A percentile compares a stretch with the other conserved stretches of the same genome.
phyloP scores from a whole-genome alignment of 345 rosid genomes.

The Conringia planisiliqua region DNA sequence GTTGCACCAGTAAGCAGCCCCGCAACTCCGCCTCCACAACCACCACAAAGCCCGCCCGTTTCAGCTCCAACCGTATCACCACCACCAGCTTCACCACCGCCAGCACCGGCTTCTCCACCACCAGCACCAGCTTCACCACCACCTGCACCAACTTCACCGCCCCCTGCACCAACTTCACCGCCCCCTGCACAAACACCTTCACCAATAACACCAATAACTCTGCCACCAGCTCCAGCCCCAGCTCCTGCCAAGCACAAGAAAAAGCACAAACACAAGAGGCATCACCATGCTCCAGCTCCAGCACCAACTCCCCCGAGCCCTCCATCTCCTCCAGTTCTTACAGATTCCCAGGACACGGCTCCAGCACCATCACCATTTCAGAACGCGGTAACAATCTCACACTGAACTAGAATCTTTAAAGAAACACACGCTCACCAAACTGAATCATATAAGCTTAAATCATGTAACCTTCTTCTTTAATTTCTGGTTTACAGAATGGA shows the following conservation, averaged over 20 bases:
- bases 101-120: slow-evolving; percentile 40
- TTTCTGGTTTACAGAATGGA: slow-evolving; percentile 53
- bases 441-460: neutral
- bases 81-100: slow-evolving; percentile 46
- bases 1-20: slow-evolving; percentile 64
- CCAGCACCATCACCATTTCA: slow-evolving; percentile 83
- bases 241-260: slow-evolving; percentile 63
- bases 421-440: neutral
- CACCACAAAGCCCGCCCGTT: slow-evolving; percentile 48
- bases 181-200: slow-evolving; percentile 40
- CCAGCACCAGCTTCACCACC: slow-evolving; percentile 41
- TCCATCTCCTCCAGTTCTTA: slow-evolving; percentile 71
- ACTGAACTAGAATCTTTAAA: neutral
- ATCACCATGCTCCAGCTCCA: slow-evolving; percentile 67
- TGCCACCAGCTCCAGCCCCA: slow-evolving; percentile 64
- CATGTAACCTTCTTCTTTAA: neutral
- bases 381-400: slow-evolving; percentile 43
- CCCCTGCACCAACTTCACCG: slow-evolving; percentile 37
- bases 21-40: slow-evolving; percentile 49
- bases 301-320: slow-evolving; percentile 74
- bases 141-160: slow-evolving; percentile 30
- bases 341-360: slow-evolving; percentile 52
- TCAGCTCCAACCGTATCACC: slow-evolving; percentile 46
- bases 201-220: slow-evolving; percentile 45
- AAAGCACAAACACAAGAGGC: slow-evolving; percentile 63